These are phyloP conservation scores for Ophiostoma perfectum DNA, from an alignment of 2,329 filamentous ascomycete species.

Conservation along the genomic window DNA sequence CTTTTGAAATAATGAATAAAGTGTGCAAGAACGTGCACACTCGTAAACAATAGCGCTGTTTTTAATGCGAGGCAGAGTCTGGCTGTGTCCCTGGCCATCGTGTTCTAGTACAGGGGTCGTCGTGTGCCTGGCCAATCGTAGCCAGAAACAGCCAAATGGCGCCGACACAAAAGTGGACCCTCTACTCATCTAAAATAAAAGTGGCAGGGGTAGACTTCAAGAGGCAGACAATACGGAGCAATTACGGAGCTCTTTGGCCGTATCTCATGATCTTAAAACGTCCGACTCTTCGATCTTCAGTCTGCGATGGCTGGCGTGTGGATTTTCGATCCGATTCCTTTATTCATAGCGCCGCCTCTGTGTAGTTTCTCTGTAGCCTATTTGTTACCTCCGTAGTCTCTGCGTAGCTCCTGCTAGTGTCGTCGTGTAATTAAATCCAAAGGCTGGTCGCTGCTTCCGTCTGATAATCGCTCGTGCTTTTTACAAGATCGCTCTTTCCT, in stretches of 20 bases:
- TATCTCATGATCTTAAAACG: not conserved
- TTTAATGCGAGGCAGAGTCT: not conserved
- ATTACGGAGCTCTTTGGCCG: not conserved
- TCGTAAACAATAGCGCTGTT: not conserved
- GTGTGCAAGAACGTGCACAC: not conserved
- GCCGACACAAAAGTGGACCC: not conserved
- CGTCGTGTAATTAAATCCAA: not conserved
- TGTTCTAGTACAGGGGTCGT: conserved; percentile 7
- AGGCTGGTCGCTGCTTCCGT: conserved; percentile 8
- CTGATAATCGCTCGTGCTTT: not conserved
- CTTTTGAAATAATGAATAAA: not conserved
- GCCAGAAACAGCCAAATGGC: conserved; percentile 8
- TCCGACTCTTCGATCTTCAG: not conserved
- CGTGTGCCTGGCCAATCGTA: not conserved
- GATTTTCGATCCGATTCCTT: not conserved
- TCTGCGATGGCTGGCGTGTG: conserved; percentile 6
- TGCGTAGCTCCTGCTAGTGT: conserved; percentile 1
- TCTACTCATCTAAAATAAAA: not conserved
- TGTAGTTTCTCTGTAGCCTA: not conserved
- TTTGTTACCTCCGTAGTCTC: not conserved
- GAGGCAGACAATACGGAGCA: not conserved
- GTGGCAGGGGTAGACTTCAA: not conserved
- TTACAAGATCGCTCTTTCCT: conserved; percentile 1
- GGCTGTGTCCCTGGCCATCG: not conserved
- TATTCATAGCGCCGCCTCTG: not conserved